Conservation (phyloP, 257 asterid species). For the Nicotiana sylvestris region DNA sequence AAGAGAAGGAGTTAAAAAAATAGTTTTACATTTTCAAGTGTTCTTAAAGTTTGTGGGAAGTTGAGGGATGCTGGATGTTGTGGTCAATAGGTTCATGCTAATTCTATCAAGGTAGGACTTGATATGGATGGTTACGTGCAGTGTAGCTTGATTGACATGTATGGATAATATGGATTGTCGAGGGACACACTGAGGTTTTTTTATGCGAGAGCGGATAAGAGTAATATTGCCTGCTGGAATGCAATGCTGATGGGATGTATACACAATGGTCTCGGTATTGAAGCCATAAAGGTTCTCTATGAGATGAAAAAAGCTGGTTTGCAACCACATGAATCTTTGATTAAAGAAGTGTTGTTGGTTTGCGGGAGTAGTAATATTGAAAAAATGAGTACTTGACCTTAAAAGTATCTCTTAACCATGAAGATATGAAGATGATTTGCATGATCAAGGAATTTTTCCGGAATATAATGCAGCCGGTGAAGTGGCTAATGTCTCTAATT, state of each 20-base stretch:
- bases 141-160: slow-evolving; percentile 60
- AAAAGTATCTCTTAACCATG: not conserved
- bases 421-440: not conserved
- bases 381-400: not conserved
- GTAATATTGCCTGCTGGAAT: slow-evolving; percentile 51
- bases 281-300: slow-evolving; percentile 41
- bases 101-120: slow-evolving; percentile 57
- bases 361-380: slow-evolving; percentile 26
- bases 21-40: slow-evolving; percentile 48
- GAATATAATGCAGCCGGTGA: not conserved
- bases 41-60: slow-evolving; percentile 65
- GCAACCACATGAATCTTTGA: slow-evolving; percentile 44
- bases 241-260: slow-evolving; percentile 46
- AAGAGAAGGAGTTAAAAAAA: slow-evolving; percentile 52
- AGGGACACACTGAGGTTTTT: slow-evolving; percentile 44
- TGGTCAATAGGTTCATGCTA: slow-evolving; percentile 68
- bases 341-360: slow-evolving; percentile 35
- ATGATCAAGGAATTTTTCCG: not conserved
- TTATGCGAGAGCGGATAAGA: slow-evolving; percentile 21
- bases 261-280: slow-evolving; percentile 39
- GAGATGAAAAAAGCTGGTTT: slow-evolving; percentile 59
- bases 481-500: not conserved
- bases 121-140: slow-evolving; percentile 50
- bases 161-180: slow-evolving; percentile 52
- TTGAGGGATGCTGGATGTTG: slow-evolving; percentile 34